Conservation (phyloP, 805 yeast species). For the Pichia pseudocactophila region DNA sequence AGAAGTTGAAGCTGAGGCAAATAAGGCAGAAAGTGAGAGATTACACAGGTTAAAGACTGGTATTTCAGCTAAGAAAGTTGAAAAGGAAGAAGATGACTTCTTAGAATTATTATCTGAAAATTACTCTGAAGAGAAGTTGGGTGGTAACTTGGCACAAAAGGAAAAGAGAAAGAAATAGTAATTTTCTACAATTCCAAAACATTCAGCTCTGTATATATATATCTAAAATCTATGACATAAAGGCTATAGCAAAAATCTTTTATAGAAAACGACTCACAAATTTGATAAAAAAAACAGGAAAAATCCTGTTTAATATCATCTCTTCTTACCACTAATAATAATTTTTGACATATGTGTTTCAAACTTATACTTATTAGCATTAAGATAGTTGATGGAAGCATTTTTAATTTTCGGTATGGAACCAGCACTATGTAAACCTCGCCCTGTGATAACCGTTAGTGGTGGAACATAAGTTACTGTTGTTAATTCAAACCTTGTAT, state of each 20-base stretch:
- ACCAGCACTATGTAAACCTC: slow-evolving; percentile 59
- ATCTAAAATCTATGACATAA: neutral
- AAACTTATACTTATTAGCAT: slow-evolving; percentile 31
- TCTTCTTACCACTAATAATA: slow-evolving; percentile 34
- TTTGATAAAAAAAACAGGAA: neutral
- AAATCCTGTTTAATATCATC: neutral
- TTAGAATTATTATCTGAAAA: slow-evolving; percentile 48
- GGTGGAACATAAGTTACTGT: slow-evolving; percentile 35
- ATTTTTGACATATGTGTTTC: slow-evolving; percentile 40
- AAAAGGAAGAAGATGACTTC: slow-evolving; percentile 30
- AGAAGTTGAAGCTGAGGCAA: slow-evolving; percentile 20
- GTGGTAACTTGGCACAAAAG: slow-evolving; percentile 29
- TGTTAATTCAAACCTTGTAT: slow-evolving; percentile 29
- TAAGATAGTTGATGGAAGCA: slow-evolving; percentile 34
- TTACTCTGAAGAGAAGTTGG: slow-evolving; percentile 28
- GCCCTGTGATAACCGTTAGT: slow-evolving; percentile 49
- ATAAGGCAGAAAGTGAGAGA: slow-evolving; percentile 23
- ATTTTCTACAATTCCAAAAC: no score
- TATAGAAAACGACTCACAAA: neutral
- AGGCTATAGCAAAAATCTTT: no score
- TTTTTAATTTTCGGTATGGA: slow-evolving; percentile 43
- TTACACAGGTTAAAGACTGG: slow-evolving; percentile 24
- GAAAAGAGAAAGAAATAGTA: slow-evolving; percentile 22
- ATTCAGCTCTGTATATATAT: neutral
- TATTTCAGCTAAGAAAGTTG: slow-evolving; percentile 18